Evolutionary conservation across 305 asterid species (phyloP).

Genomic region (Solanum chacoense): DNA sequence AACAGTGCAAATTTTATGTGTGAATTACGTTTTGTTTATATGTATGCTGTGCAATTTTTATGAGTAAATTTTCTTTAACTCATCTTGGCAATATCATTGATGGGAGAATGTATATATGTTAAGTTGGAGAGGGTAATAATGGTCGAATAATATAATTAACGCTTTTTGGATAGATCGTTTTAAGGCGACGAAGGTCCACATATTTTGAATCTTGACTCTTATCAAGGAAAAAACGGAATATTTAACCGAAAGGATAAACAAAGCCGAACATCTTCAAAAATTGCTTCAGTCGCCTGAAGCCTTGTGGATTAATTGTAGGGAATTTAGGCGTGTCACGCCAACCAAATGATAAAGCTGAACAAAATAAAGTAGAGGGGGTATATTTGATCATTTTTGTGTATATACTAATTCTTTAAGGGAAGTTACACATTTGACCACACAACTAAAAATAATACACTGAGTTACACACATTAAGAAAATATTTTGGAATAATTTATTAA

Average conservation of each 20-base stretch:
- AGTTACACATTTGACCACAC: background rate
- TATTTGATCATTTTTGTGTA: background rate
- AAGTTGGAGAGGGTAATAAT: background rate
- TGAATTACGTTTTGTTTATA: background rate
- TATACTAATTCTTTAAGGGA: no score
- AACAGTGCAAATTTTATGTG: background rate
- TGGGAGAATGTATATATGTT: background rate
- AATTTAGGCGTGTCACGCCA: background rate
- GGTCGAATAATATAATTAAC: no score
- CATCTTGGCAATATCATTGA: background rate
- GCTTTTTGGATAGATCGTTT: background rate
- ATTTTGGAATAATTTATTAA: background rate
- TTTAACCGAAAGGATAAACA: no score
- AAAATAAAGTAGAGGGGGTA: background rate
- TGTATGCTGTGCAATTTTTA: background rate
- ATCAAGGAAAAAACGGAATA: fast-evolving
- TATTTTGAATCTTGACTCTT: background rate
- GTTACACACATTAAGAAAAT: background rate
- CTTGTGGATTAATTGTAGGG: background rate
- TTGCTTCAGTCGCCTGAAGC: background rate
- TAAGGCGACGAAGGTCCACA: background rate
- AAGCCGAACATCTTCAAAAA: background rate
- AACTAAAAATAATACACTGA: background rate
- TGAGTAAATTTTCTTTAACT: background rate
- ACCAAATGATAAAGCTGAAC: no score